Evolutionary conservation across 345 rosid species (phyloP).

Genomic region (Conringia planisiliqua): DNA sequence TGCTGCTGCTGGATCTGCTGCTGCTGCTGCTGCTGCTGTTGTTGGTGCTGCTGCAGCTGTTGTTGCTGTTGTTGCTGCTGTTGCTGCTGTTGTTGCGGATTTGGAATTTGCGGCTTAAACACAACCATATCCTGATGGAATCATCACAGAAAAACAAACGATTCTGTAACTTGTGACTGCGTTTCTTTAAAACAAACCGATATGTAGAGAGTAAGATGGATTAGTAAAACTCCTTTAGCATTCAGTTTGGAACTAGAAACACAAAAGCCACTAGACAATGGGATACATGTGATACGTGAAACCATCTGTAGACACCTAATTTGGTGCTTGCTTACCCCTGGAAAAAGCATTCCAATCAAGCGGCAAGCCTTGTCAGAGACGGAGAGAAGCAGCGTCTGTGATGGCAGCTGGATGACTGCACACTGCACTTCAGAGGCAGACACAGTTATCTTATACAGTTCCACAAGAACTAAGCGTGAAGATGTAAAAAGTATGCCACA

Average conservation of each 20-base stretch:
- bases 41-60: slow-evolving; percentile 36
- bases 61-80: slow-evolving; percentile 32
- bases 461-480: slow-evolving; percentile 8
- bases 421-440: slow-evolving; percentile 45
- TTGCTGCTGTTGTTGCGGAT: slow-evolving; percentile 53
- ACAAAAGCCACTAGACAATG: not conserved
- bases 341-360: slow-evolving; percentile 96
- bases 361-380: slow-evolving; percentile 93
- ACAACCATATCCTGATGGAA: slow-evolving; percentile 88
- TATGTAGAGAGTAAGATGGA: not conserved
- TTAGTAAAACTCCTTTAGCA: not conserved
- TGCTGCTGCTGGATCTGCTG: slow-evolving; percentile 42
- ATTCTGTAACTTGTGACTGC: not conserved
- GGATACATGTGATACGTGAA: not conserved
- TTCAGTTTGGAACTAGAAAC: not conserved
- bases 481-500: not conserved
- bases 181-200: not conserved
- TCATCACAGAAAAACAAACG: slow-evolving; percentile 15
- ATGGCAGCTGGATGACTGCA: slow-evolving; percentile 95
- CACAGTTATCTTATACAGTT: slow-evolving; percentile 12
- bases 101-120: slow-evolving; percentile 81
- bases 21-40: slow-evolving; percentile 30
- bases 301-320: not conserved
- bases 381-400: slow-evolving; percentile 90
- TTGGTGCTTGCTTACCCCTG: slow-evolving; percentile 62